These are phyloP conservation scores for Phellopilus nigrolimitatus DNA, from an alignment of 1,284 basidiomycete genomes.

Conservation along the genomic window DNA sequence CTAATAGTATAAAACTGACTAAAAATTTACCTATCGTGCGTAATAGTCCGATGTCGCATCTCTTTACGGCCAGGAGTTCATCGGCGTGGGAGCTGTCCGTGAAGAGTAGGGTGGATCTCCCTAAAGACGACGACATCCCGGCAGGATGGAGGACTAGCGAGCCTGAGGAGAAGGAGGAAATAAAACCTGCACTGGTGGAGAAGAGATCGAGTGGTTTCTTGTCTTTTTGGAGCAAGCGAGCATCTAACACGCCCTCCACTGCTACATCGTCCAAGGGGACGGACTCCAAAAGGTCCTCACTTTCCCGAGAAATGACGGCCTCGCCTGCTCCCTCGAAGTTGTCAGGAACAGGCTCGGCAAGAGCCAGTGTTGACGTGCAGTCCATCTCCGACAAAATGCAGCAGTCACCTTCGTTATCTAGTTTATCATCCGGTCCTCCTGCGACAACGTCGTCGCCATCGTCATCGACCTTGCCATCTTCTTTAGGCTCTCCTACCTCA, in stretches of 20 bases:
- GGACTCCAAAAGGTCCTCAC: slow-evolving; percentile 10
- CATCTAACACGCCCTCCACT: slow-evolving; percentile 16
- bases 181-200: slow-evolving; percentile 37
- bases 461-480: background rate
- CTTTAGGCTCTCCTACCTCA: background rate
- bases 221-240: slow-evolving; percentile 56
- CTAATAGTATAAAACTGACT: slow-evolving; percentile 55
- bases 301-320: background rate
- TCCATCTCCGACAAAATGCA: slow-evolving; percentile 2
- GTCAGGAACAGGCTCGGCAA: slow-evolving; percentile 19
- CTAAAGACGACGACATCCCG: slow-evolving; percentile 56
- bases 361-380: slow-evolving; percentile 32
- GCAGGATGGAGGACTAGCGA: slow-evolving; percentile 63
- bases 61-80: slow-evolving; percentile 62
- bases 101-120: slow-evolving; percentile 45
- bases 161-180: slow-evolving; percentile 39
- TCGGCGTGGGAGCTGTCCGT: slow-evolving; percentile 67
- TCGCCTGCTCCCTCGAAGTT: slow-evolving; percentile 2
- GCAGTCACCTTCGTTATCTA: slow-evolving; percentile 13
- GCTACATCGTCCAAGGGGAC: slow-evolving; percentile 10
- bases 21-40: slow-evolving; percentile 49
- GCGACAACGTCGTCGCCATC: slow-evolving; percentile 6
- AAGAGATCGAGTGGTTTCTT: slow-evolving; percentile 52
- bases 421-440: slow-evolving; percentile 2
- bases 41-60: slow-evolving; percentile 58